Conservation (phyloP, 805 yeast species). For the Cyberlindnera maritima region DNA sequence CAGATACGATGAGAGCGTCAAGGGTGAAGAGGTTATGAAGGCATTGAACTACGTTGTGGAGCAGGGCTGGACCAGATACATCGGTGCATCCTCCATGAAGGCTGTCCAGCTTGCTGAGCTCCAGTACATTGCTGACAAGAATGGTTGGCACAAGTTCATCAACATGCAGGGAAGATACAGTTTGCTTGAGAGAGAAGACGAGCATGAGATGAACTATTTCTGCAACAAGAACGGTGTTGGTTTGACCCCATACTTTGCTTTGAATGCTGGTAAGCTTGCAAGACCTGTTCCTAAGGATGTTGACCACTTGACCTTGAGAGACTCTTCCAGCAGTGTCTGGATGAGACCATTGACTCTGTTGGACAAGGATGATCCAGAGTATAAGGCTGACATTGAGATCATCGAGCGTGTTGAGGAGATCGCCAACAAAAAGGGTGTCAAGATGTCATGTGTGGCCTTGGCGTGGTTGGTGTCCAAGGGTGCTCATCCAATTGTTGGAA, state of each 20-base stretch:
- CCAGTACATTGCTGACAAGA: slow-evolving; percentile 53
- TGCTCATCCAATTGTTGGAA: slow-evolving; percentile 53
- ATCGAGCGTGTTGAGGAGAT: slow-evolving; percentile 53
- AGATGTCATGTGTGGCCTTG: slow-evolving; percentile 51
- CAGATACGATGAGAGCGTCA: slow-evolving; percentile 42
- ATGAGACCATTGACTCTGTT: neutral
- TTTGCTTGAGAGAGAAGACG: slow-evolving; percentile 57
- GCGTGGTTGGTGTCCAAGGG: slow-evolving; percentile 56
- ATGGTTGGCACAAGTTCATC: slow-evolving; percentile 57
- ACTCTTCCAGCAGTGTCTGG: neutral
- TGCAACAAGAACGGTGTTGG: slow-evolving; percentile 52
- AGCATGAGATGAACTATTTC: slow-evolving; percentile 57
- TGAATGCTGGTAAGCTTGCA: slow-evolving; percentile 51
- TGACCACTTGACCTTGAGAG: slow-evolving; percentile 11
- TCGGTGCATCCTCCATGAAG: slow-evolving; percentile 63
- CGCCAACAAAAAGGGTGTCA: slow-evolving; percentile 41
- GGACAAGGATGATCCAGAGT: slow-evolving; percentile 3
- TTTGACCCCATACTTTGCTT: slow-evolving; percentile 59
- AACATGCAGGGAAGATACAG: slow-evolving; percentile 59
- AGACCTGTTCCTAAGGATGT: slow-evolving; percentile 37
- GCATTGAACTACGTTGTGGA: slow-evolving; percentile 50
- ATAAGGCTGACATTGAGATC: slow-evolving; percentile 32
- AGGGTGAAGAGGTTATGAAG: slow-evolving; percentile 51
- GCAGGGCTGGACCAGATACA: slow-evolving; percentile 47
- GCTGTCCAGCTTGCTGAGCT: slow-evolving; percentile 51